Evolutionary conservation across 371 early-diverging fungal genomes (phyloP), one percentile per base, ranked within the genome.

Genomic region (Blakeslea trispora): DNA sequence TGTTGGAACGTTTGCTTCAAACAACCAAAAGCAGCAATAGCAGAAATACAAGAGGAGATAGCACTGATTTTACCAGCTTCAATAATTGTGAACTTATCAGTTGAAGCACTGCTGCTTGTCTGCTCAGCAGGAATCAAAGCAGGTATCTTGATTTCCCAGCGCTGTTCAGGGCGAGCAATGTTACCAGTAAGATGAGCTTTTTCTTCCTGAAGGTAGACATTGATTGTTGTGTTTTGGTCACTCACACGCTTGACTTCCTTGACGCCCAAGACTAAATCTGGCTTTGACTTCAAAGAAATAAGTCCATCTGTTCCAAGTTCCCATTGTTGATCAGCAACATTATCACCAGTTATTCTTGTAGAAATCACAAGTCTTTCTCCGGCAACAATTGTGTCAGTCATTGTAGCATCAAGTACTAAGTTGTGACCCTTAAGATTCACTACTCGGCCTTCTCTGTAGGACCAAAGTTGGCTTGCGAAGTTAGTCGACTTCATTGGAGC

Each of bases 381-480:
- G 28, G 72, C 62, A 10, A 40, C 50, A 21, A 70, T 48, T 9
- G 55, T 57, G 18, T 42, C 53, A 8, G 61, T 54, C 46, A 54
- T 48, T n/a, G 70, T 42, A 37, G 66, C 72, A 59, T 74, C 74
- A 22, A 77, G 42, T 5, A 64, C 71, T 17, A 74, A 47, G 21
- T 51, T 59, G 47, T 65, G 68, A 49, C 77, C 65, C 62, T 72
- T 72, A 19, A 76, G 72, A 50, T 81, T 83, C 40, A 75, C 59
- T 11, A 83, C 51, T 50, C 69, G 71, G 17, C 80, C 81, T 42
- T 77, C 68, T 13, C 65, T 52, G 69, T 57, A 83, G 28, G 79
- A 75, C 83, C 83, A 81, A 5, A 83, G 63, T 58, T 83, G 83
- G 51, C 74, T 72, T 3, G 77, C 72, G 55, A 60, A 77, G 35